Percentiles rank a stretch among this genome's conserved stretches.
phyloP scores from a whole-genome alignment of 768 basidiomycete genomes.

The Russula emetica region DNA sequence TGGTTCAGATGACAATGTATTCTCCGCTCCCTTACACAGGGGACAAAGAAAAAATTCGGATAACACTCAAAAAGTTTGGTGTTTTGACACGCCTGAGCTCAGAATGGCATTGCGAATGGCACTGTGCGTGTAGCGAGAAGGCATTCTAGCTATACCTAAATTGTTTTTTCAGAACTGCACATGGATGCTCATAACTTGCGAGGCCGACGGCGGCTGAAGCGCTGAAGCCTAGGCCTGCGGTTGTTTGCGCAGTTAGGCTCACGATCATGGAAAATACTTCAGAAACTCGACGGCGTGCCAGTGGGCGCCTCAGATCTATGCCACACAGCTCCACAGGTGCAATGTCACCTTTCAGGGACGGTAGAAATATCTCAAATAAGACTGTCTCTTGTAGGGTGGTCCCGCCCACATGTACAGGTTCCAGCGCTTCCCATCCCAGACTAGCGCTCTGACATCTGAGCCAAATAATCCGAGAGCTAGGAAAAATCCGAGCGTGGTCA shows the following conservation, averaged over 20 bases:
- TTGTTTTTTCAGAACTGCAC: no score
- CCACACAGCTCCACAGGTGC: neutral
- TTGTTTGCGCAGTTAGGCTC: neutral
- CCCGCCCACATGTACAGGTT: neutral
- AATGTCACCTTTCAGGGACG: constrained; percentile 7
- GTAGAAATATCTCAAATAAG: neutral
- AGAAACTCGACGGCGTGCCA: neutral
- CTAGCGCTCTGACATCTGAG: constrained; percentile 40
- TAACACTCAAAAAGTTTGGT: no score
- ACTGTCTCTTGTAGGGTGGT: neutral
- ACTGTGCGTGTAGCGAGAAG: no score
- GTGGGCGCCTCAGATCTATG: neutral
- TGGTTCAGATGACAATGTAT: no score
- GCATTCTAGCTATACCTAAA: no score
- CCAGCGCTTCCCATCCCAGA: neutral
- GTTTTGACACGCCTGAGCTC: no score
- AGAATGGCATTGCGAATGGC: no score
- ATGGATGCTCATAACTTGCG: no score
- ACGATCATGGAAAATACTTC: neutral
- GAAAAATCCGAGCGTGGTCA: constrained; percentile 13
- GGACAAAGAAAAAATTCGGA: no score
- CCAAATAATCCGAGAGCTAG: constrained; percentile 49
- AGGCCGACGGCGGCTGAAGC: no score
- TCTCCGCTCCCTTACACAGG: no score
- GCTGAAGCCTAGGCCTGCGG: neutral